Evolutionary conservation across 768 basidiomycete species (phyloP).

Genomic region (Macrolepiota albuminosa): DNA sequence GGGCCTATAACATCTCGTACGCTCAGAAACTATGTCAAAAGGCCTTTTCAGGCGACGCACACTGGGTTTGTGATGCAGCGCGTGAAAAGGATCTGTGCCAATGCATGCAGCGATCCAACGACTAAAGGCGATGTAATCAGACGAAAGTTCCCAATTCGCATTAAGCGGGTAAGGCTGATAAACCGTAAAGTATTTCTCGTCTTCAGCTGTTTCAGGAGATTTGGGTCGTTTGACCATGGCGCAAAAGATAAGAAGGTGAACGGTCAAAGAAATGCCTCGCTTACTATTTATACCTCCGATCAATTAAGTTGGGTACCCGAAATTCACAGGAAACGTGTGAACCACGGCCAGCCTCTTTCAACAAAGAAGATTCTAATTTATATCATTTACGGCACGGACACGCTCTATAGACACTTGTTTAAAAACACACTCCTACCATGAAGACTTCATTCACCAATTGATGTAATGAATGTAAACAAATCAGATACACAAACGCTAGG

Average conservation of each 20-base stretch:
- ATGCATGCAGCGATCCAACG: slow-evolving; percentile 46
- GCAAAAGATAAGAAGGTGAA: background rate
- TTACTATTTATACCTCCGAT: slow-evolving; percentile 9
- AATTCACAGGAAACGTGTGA: slow-evolving; percentile 1
- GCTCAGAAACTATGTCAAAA: slow-evolving; percentile 3
- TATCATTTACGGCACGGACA: background rate
- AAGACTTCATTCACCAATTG: no score
- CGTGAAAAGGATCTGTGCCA: slow-evolving; percentile 31
- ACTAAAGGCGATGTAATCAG: slow-evolving; percentile 35
- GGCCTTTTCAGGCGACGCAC: slow-evolving; percentile 22
- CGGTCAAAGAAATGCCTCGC: background rate
- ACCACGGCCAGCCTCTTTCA: background rate
- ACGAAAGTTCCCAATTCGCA: slow-evolving; percentile 37
- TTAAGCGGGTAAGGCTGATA: slow-evolving; percentile 46
- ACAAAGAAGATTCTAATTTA: background rate
- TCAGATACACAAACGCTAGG: no score
- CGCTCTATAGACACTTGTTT: no score
- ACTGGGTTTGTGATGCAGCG: slow-evolving; percentile 44
- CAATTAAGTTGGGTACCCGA: background rate
- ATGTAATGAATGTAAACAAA: no score
- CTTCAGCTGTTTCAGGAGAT: slow-evolving; percentile 36
- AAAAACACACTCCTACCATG: no score
- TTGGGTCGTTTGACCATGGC: slow-evolving; percentile 37
- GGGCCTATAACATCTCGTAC: slow-evolving; percentile 24
- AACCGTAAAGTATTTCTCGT: slow-evolving; percentile 42